Evolutionary conservation across 352 stramenopile species (phyloP).

Genomic region (Globisporangium splendens): DNA sequence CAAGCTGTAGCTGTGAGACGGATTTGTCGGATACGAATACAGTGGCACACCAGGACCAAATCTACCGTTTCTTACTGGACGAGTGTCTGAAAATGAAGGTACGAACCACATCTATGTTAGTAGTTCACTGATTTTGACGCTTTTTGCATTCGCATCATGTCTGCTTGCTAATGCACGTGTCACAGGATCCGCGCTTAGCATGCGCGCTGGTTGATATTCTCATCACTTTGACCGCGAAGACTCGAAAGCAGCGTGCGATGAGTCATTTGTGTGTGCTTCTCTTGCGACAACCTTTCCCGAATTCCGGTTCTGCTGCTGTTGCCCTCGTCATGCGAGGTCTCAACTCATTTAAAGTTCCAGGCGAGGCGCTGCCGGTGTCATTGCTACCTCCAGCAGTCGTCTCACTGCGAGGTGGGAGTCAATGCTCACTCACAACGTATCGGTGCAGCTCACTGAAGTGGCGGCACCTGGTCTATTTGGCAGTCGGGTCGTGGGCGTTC

Average conservation of each 20-base stretch:
- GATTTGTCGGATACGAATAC: slow-evolving; percentile 3
- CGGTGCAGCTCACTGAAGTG: slow-evolving; percentile 38
- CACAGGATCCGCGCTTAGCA: slow-evolving; percentile 43
- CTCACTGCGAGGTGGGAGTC: slow-evolving; percentile 24
- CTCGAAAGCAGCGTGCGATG: slow-evolving; percentile 33
- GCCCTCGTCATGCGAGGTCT: background rate
- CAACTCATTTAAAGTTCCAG: background rate
- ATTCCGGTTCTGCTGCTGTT: slow-evolving; percentile 1
- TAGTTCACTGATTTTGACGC: background rate
- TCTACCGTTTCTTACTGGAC: slow-evolving; percentile 45
- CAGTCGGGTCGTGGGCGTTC: slow-evolving; percentile 57
- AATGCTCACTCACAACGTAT: slow-evolving; percentile 43
- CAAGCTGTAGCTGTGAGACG: slow-evolving; percentile 17
- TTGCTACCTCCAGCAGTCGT: slow-evolving; percentile 28
- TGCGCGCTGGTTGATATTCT: slow-evolving; percentile 41
- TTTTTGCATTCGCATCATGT: background rate
- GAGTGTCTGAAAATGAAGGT: slow-evolving; percentile 51
- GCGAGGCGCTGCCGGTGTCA: slow-evolving; percentile 24
- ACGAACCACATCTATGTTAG: slow-evolving; percentile 1
- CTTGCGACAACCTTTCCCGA: slow-evolving; percentile 55
- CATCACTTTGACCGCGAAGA: slow-evolving; percentile 34
- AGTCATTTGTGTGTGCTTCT: slow-evolving; percentile 54
- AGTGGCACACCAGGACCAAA: slow-evolving; percentile 19
- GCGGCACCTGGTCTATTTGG: slow-evolving; percentile 48
- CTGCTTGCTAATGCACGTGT: slow-evolving; percentile 2